phyloP scores from a whole-genome alignment of 352 stramenopile species.

The Globisporangium echinulatum region DNA sequence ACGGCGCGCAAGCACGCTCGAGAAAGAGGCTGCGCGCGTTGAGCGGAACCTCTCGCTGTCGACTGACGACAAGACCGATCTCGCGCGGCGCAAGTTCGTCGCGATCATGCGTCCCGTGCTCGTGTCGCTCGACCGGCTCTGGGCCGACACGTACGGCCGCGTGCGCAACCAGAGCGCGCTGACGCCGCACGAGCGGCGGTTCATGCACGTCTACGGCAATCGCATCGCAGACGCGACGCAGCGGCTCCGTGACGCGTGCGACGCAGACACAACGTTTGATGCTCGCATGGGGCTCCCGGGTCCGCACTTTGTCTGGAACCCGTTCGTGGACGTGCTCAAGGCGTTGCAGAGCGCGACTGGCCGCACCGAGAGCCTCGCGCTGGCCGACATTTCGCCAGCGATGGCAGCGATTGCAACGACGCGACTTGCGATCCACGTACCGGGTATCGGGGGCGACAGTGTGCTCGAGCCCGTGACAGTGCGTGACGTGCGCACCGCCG shows the following conservation, averaged over 20 bases:
- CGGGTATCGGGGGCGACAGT: constrained; percentile 21
- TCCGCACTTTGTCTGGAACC: constrained; percentile 40
- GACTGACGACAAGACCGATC: constrained; percentile 45
- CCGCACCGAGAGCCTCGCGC: constrained; percentile 41
- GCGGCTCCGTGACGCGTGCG: constrained; percentile 40
- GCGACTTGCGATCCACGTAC: constrained; percentile 46
- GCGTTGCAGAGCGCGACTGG: constrained; percentile 29
- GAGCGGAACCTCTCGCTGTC: constrained; percentile 67
- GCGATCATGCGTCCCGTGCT: constrained; percentile 84
- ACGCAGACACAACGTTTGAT: constrained; percentile 13
- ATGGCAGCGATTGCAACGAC: constrained; percentile 37
- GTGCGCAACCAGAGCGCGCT: constrained; percentile 19
- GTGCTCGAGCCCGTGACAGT: constrained; percentile 25
- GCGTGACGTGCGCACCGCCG: constrained; percentile 24
- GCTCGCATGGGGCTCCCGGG: constrained; percentile 7
- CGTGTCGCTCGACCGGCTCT: constrained; percentile 51
- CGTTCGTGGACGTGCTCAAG: constrained; percentile 76
- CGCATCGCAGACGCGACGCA: constrained; percentile 39
- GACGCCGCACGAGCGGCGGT: constrained; percentile 69
- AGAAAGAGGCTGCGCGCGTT: constrained; percentile 69
- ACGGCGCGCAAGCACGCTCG: constrained; percentile 55
- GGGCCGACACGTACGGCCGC: constrained; percentile 54
- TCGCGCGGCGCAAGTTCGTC: constrained; percentile 65
- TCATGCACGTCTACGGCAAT: constrained; percentile 54
- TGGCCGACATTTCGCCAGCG: constrained; percentile 71